Base-by-base conservation (phyloP, 2,329 filamentous ascomycete species). In the Colletotrichum sp. region DNA sequence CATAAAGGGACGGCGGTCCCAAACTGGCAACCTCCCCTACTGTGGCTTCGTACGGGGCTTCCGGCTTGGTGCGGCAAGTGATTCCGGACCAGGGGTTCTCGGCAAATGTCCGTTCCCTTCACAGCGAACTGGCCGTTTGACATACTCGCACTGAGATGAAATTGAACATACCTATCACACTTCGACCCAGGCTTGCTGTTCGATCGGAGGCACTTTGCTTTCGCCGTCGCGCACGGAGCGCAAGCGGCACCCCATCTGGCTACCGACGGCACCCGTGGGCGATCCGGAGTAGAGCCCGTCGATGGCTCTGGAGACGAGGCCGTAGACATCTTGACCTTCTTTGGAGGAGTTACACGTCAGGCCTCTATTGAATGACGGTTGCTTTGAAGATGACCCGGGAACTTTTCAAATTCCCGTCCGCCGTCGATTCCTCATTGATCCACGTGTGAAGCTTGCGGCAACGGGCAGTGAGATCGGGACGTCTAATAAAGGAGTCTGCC, bases 191-290 rank as follows among this genome's bases (percentile, higher is more conserved):
- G 77, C 4, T 78, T 6, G 81, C 78, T 48, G 71, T 84, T 85
- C 8, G 86, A 84, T 11, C 87, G 85, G 60, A 89, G 84, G 75
- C 88, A 90, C 76, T 89, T 89, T 9, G 88, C 87, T 78, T 90
- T 90, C 36, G 88, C 87, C 15, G 84, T 82, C 8, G 88, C 87
- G 77, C 88, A 90, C 2, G 87, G 82, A 7, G 86, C 83, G 66
- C 88, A 90, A 2, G 88, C 88, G 6, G 87, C 87, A 19, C 88
- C 88, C 88, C 88, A 90, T 87, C n/a, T 28, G 22, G 65, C 71
- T 28, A 68, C 30, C 16, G 71, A 6, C 13, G 65, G 44, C 5
- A 19, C 22, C 28, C 65, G 71, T 4, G 69, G 39, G 11, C 32
- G 57, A 27, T 68, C 73, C 16, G 69, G 63, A 12, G 57, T 30